These are phyloP conservation scores for Amniculicola lignicola DNA, from an alignment of 495 filamentous ascomycete species.

Conservation along the genomic window DNA sequence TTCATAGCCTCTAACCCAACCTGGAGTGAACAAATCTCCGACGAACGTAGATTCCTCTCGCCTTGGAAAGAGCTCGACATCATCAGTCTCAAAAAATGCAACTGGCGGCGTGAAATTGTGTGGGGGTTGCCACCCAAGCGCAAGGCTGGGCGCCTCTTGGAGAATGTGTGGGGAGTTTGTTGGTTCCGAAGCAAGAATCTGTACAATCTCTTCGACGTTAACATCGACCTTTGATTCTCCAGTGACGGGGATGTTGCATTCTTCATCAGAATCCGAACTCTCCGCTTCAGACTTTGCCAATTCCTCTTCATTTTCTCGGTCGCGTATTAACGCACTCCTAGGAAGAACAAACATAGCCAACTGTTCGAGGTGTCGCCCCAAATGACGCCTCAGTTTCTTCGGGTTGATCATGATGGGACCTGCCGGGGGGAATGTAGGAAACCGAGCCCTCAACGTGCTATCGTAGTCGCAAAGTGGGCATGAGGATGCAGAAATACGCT, in stretches of 20 bases:
- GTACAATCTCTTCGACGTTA: too few relatives aligned
- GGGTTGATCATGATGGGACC: background rate
- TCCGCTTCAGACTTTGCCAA: too few relatives aligned
- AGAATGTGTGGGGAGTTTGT: background rate
- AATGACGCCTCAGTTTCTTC: constrained; percentile 38
- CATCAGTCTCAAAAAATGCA: constrained; percentile 1
- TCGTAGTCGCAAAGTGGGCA: constrained; percentile 7
- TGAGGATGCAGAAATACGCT: constrained; percentile 1
- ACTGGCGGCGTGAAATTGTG: constrained; percentile 4
- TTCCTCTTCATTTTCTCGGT: background rate
- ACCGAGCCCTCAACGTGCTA: background rate
- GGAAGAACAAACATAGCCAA: constrained; percentile 45
- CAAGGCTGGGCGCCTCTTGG: background rate
- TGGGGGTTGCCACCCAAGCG: constrained; percentile 7
- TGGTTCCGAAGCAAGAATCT: background rate
- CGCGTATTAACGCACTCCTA: constrained; percentile 12
- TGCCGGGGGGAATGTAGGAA: background rate
- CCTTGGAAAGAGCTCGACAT: background rate
- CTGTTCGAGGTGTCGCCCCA: constrained; percentile 43
- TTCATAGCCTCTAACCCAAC: background rate
- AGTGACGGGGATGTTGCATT: too few relatives aligned
- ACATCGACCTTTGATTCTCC: too few relatives aligned
- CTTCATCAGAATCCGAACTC: too few relatives aligned
- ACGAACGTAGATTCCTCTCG: constrained; percentile 5
- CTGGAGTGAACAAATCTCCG: constrained; percentile 3